Evolutionary conservation across 2,329 filamentous ascomycete species (phyloP).

Genomic region (Metarhizium guizhouense): DNA sequence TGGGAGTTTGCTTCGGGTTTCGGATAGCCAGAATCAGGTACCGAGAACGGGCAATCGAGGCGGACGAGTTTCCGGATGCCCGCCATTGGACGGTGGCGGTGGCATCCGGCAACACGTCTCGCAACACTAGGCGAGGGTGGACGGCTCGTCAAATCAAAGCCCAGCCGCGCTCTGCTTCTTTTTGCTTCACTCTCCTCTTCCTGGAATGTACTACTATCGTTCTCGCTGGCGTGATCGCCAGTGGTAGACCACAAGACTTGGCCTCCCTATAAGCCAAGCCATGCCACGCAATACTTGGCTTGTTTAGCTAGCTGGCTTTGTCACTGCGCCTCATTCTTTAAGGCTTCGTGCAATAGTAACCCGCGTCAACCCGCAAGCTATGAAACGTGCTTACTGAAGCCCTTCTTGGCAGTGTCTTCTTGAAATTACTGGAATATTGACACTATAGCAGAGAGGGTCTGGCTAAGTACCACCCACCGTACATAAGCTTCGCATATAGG

Average conservation of each 20-base stretch:
- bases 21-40: background rate
- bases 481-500: no score
- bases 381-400: no score
- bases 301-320: no score
- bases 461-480: no score
- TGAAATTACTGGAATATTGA: no score
- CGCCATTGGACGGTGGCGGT: background rate
- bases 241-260: background rate
- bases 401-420: no score
- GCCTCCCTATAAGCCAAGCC: background rate
- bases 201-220: background rate
- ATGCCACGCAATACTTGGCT: no score
- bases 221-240: background rate
- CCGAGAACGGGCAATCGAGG: background rate
- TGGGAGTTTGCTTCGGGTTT: background rate
- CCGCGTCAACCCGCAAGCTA: no score
- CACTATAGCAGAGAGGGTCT: no score
- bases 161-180: background rate
- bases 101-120: no score
- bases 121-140: background rate
- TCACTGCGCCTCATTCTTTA: no score
- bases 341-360: no score
- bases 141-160: background rate
- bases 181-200: background rate
- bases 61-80: background rate